Evolutionary conservation across 805 yeast genomes (phyloP).

Genomic region (Hanseniaspora guilliermondii): DNA sequence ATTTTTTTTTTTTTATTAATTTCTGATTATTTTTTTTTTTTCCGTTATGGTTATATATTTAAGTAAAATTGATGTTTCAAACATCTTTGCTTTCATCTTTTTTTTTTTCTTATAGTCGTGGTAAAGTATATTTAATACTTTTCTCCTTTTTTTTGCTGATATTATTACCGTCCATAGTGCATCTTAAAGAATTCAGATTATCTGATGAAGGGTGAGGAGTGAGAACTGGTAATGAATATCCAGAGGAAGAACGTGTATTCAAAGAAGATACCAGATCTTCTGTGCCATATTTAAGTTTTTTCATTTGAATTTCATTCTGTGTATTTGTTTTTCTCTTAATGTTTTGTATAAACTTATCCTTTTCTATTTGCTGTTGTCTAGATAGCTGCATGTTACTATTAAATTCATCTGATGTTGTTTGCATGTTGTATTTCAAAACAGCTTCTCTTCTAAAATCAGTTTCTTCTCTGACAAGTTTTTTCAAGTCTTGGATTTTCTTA

Average conservation of each 20-base stretch:
- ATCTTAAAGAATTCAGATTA: background rate
- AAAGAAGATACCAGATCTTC: slow-evolving; percentile 14
- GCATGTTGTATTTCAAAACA: background rate
- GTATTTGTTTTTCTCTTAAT: slow-evolving; percentile 4
- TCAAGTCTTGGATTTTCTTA: background rate
- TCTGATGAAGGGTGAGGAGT: slow-evolving; percentile 10
- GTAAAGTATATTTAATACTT: background rate
- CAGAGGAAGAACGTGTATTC: background rate
- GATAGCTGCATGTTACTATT: slow-evolving; percentile 3
- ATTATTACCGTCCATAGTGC: too few species aligned
- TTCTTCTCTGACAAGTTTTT: slow-evolving; percentile 5
- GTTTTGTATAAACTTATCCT: slow-evolving; percentile 9
- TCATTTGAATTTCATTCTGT: background rate
- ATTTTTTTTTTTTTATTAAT: too few species aligned
- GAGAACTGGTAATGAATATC: slow-evolving; percentile 3
- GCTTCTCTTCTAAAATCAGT: slow-evolving; percentile 1
- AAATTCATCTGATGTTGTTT: background rate
- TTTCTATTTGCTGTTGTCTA: slow-evolving; percentile 6
- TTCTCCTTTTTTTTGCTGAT: background rate
- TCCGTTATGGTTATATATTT: background rate
- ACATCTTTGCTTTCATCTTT: background rate
- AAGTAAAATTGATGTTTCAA: background rate
- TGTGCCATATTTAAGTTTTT: slow-evolving; percentile 9
- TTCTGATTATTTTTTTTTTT: too few species aligned
- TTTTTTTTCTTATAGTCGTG: background rate